Base-by-base conservation (phyloP, 2,329 filamentous ascomycete genomes). In the Leptographium radiaticola region DNA sequence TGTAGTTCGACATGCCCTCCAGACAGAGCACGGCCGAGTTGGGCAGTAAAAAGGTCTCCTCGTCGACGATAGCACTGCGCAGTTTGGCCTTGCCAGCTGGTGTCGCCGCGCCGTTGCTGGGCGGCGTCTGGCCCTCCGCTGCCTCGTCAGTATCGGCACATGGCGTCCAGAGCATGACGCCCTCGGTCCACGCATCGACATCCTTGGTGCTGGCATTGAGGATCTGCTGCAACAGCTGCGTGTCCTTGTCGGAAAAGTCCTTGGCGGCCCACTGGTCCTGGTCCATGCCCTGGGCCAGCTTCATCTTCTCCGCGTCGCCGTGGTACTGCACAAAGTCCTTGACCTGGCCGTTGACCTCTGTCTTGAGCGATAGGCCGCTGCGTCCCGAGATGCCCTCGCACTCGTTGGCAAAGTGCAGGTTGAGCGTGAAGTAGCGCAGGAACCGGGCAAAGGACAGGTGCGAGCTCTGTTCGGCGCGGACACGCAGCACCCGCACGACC, bases 331-430 rank as follows among this genome's bases (percentile, higher is more conserved):
- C 83, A 64, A 89, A 93, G 15, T 88, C 85, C 61, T 81, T 85
- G 65, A 94, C 91, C 59, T 94, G 88, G 34, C 76, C 77, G 60
- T 91, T 90, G 56, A 94, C 85, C 36, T 89, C 79, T 18, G 79
- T 87, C 68, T 91, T 91, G 7, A 94, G 71, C 1, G 82, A 74
- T 3, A 82, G 84, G 10, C 87, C 86, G 56, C 86, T 86, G 54
- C 86, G 79, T 0, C 88, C 87, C 25, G 86, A 91, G 20, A 93
- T 83, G 16, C 86, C 84, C 67, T 94, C 88, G 63, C 88, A 93
- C 65, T 94, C 88, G 57, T 89, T 89, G 48, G 86, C 85, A 66
- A 94, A 93, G 54, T 89, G 79, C 9, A 89, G 73, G 62, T 91
- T 93, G 38, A 94, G 75, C 1, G 80, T 87, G 61, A 91, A 90